Base-by-base conservation (phyloP, 1,139 yeast species). In the Kurtzmaniella quercitrusa region DNA sequence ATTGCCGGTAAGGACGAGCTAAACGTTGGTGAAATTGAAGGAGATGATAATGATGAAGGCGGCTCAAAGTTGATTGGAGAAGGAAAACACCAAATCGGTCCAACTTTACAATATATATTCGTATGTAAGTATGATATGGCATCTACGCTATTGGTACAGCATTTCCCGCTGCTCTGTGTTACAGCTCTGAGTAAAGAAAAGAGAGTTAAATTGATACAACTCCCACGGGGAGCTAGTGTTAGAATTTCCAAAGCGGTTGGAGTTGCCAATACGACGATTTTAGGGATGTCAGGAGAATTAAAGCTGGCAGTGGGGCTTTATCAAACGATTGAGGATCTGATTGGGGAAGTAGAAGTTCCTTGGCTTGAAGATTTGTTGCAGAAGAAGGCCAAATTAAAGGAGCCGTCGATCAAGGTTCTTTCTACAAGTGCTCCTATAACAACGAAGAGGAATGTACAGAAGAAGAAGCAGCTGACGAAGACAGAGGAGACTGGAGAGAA, bases 111-210 rank as follows among this genome's bases (percentile, higher is more conserved):
- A 41, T 73, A 71, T 46, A 71, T 81, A 1, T 75, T 81, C 55
- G 81, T 81, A 14, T 75, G 83, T 48, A 79, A 74, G 50, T 57
- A 65, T 10, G 87, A 82, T 47, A 68, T 81, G 17, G 57, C 66
- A 1, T 80, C 83, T 2, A 57, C 66, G 3, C 52, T 81, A 4
- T 50, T 81, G 17, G 66, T 73, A 3, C 69, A 70, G 43, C 80
- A 76, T 42, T 71, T 82, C 45, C 88, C 88, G 0, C 64, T 70
- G 1, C 59, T 82, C 16, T 58, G 77, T 14, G 70, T 59, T 44
- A 66, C 80, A 2, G 73, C 85, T 0, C 70, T 79, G 0, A 49
- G 47, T 37, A 38, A 47, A 1, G 49, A 51, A 0, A 50, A 54
- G 16, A 48, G 63, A 23, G 77, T 79, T 1, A 80, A 79, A 50